Percentiles rank a stretch among this genome's conserved stretches.
Conservation (phyloP, 1,139 yeast species). For the Candida frijolesensis region DNA sequence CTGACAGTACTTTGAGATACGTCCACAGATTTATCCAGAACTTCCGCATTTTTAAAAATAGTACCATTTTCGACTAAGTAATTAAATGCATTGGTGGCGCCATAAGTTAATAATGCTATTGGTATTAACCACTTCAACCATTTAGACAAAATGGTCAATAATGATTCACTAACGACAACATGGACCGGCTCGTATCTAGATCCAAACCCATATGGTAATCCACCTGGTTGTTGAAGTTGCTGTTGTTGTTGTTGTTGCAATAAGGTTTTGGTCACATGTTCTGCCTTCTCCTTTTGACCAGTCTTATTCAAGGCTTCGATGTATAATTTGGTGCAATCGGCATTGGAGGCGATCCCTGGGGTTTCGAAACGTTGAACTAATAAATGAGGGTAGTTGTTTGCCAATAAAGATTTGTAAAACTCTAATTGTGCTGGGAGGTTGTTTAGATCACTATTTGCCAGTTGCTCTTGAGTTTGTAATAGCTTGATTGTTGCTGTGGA, state of each 20-base stretch:
- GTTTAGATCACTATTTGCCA: constrained; percentile 72
- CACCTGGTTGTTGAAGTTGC: constrained; percentile 24
- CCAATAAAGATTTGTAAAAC: constrained; percentile 72
- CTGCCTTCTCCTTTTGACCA: constrained; percentile 82
- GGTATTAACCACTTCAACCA: constrained; percentile 93
- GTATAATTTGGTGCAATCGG: constrained; percentile 77
- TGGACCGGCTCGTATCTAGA: constrained; percentile 77
- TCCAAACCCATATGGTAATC: constrained; percentile 44
- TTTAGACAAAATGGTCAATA: constrained; percentile 72
- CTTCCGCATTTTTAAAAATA: constrained; percentile 74
- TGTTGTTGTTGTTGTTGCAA: constrained; percentile 12
- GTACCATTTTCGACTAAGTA: constrained; percentile 85
- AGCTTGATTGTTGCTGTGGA: constrained; percentile 29
- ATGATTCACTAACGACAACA: constrained; percentile 85
- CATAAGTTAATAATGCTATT: constrained; percentile 70
- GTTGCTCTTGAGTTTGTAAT: constrained; percentile 74
- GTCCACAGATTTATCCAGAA: constrained; percentile 76
- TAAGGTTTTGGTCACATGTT: constrained; percentile 47
- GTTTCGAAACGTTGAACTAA: constrained; percentile 92
- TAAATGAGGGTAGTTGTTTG: constrained; percentile 86
- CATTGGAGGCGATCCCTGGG: constrained; percentile 80
- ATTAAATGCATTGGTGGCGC: constrained; percentile 74
- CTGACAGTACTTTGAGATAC: constrained; percentile 85
- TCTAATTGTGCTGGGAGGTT: constrained; percentile 77
- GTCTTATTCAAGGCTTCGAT: constrained; percentile 75